Conservation (phyloP, 805 yeast genomes). For the Candida andamanensis region DNA sequence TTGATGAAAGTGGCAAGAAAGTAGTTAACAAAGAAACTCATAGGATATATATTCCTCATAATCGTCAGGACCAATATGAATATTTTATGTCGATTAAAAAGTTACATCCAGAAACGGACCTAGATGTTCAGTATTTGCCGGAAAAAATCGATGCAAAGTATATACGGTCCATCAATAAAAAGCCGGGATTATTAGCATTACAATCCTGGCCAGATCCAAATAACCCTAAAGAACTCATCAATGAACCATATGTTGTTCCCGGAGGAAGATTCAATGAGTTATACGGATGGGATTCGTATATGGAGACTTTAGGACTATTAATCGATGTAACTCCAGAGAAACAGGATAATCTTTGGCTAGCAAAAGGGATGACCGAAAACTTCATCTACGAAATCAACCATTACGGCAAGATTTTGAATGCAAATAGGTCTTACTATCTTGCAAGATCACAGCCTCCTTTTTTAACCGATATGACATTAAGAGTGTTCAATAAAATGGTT, state of each 20-base stretch:
- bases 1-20: constrained; percentile 26
- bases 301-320: constrained; percentile 80
- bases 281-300: constrained; percentile 97
- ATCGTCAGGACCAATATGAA: constrained; percentile 66
- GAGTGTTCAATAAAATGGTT: constrained; percentile 57
- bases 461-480: constrained; percentile 83
- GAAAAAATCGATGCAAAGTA: constrained; percentile 67
- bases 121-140: constrained; percentile 79
- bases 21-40: constrained; percentile 51
- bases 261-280: constrained; percentile 96
- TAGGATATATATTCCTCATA: constrained; percentile 70
- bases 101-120: constrained; percentile 47
- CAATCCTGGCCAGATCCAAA: constrained; percentile 61
- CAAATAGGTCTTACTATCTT: constrained; percentile 86
- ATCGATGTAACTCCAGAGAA: constrained; percentile 40
- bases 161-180: constrained; percentile 68
- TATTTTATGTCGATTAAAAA: constrained; percentile 55
- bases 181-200: constrained; percentile 82
- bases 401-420: constrained; percentile 90
- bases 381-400: constrained; percentile 84
- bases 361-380: constrained; percentile 87
- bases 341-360: constrained; percentile 53
- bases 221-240: constrained; percentile 48
- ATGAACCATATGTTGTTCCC: constrained; percentile 89
- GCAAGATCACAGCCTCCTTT: constrained; percentile 97